phyloP scores from a whole-genome alignment of 495 filamentous ascomycete species.

The Xylaria acuta region DNA sequence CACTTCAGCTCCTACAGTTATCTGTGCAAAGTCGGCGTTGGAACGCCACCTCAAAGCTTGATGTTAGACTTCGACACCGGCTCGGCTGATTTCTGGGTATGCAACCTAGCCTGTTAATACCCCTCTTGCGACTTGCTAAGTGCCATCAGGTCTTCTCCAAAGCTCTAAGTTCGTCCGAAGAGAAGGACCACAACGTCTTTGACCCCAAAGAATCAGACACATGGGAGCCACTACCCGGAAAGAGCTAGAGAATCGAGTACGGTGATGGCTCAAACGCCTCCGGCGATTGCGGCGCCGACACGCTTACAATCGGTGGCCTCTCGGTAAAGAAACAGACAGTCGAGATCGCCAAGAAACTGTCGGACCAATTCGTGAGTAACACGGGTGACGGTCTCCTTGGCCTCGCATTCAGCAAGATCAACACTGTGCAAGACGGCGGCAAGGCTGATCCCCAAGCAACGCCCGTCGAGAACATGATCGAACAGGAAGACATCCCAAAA shows the following conservation, averaged over 20 bases:
- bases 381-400: slow-evolving; percentile 77
- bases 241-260: slow-evolving; percentile 74
- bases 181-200: slow-evolving; percentile 57
- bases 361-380: slow-evolving; percentile 63
- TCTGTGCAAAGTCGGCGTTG: slow-evolving; percentile 69
- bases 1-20: slow-evolving; percentile 36
- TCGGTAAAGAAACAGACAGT: slow-evolving; percentile 70
- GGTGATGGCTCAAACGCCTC: slow-evolving; percentile 75
- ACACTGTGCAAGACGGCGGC: slow-evolving; percentile 62
- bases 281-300: slow-evolving; percentile 73
- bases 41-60: slow-evolving; percentile 70
- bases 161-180: slow-evolving; percentile 51
- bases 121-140: slow-evolving; percentile 29
- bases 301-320: slow-evolving; percentile 71
- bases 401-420: slow-evolving; percentile 72
- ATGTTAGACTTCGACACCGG: slow-evolving; percentile 80
- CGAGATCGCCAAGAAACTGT: slow-evolving; percentile 71
- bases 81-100: slow-evolving; percentile 79
- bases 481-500: slow-evolving; percentile 67
- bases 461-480: slow-evolving; percentile 78
- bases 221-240: slow-evolving; percentile 57
- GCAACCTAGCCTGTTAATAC: slow-evolving; percentile 24
- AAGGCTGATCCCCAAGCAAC: slow-evolving; percentile 65
- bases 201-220: slow-evolving; percentile 67
- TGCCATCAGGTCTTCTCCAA: slow-evolving; percentile 65